Evolutionary conservation across 2,329 filamentous ascomycete genomes (phyloP).

Genomic region (Clarireedia homoeocarpa): DNA sequence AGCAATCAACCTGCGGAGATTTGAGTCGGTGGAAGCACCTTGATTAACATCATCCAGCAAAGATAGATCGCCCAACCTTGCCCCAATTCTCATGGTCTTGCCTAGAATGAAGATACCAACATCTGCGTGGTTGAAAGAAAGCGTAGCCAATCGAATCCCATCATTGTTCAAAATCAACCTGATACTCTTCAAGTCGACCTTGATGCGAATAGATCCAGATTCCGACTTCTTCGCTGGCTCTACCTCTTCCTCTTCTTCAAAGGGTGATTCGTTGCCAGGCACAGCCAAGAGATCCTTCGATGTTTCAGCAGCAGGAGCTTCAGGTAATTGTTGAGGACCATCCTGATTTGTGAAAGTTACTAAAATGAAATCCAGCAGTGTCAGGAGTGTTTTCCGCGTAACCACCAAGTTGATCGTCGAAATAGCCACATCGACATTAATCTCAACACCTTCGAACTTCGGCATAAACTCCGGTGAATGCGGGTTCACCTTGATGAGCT

Average conservation of each 20-base stretch:
- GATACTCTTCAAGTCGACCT: constrained; percentile 88
- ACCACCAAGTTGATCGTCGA: constrained; percentile 96
- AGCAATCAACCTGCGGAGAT: constrained; percentile 77
- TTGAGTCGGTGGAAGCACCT: constrained; percentile 73
- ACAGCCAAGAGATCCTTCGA: constrained; percentile 20
- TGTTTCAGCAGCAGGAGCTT: constrained; percentile 19
- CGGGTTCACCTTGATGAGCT: constrained; percentile 81
- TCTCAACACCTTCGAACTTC: constrained; percentile 87
- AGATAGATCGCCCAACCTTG: constrained; percentile 78
- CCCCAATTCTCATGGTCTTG: constrained; percentile 79
- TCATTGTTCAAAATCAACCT: constrained; percentile 95
- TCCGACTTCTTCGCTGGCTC: constrained; percentile 15
- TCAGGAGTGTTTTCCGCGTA: constrained; percentile 85
- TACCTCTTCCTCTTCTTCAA: constrained; percentile 20
- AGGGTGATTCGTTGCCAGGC: not conserved
- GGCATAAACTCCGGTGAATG: constrained; percentile 90
- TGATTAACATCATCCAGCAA: constrained; percentile 91
- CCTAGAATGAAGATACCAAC: constrained; percentile 83
- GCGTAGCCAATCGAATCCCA: constrained; percentile 83
- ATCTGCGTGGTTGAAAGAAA: constrained; percentile 88
- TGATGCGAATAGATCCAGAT: constrained; percentile 65
- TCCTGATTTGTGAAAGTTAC: constrained; percentile 73
- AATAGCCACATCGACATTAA: constrained; percentile 81
- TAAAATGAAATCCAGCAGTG: constrained; percentile 86
- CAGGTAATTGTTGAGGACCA: constrained; percentile 35